Evolutionary conservation across 1,139 yeast genomes (phyloP).

Genomic region (Hansenula anomala): DNA sequence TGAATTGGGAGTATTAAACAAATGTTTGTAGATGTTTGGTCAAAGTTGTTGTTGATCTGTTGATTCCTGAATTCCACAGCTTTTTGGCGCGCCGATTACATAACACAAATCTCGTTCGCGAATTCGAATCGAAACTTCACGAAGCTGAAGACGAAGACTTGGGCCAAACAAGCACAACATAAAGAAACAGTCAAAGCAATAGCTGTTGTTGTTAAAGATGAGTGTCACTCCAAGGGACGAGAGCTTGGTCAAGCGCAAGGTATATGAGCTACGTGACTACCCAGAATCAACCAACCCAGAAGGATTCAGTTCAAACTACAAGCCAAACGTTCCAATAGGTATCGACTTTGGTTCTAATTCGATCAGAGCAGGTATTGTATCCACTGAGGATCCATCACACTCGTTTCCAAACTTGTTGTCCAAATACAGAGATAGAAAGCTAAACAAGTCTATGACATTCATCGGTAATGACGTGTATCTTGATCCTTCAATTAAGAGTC

Average conservation of each 20-base stretch:
- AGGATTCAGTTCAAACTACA: conserved; percentile 49
- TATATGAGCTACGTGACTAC: conserved; percentile 17
- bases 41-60: no score
- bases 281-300: conserved; percentile 30
- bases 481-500: conserved; percentile 64
- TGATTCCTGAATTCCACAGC: background rate
- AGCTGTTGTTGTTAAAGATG: background rate
- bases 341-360: conserved; percentile 72
- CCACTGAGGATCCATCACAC: conserved; percentile 48
- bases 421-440: conserved; percentile 72
- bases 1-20: no score
- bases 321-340: conserved; percentile 66
- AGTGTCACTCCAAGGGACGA: conserved; percentile 7
- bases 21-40: no score
- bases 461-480: conserved; percentile 80
- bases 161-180: no score
- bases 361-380: conserved; percentile 70
- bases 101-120: no score
- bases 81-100: no score
- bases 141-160: no score
- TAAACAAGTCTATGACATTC: conserved; percentile 58
- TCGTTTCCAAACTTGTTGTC: conserved; percentile 68
- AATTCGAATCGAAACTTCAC: no score
- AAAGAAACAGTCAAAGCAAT: no score
- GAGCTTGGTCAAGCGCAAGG: conserved; percentile 5